Percentiles rank a stretch among this genome's conserved stretches.
Evolutionary conservation across 2,329 filamentous ascomycete genomes (phyloP).

Genomic region (Venturia oleaginea): DNA sequence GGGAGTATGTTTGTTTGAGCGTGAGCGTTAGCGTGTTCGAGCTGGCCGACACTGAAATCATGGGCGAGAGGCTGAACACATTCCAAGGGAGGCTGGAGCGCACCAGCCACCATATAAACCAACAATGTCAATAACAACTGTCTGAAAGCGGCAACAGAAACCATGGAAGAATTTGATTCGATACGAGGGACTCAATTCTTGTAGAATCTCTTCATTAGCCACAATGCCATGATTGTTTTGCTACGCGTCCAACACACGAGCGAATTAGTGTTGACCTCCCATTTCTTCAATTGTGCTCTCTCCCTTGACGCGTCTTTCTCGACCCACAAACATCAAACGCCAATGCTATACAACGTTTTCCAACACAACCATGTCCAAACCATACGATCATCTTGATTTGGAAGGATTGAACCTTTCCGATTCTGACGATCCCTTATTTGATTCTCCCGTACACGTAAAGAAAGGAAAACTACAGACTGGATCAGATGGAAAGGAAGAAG

Average conservation of each 20-base stretch:
- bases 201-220: not conserved
- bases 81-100: not conserved
- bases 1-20: not conserved
- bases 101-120: not conserved
- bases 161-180: not conserved
- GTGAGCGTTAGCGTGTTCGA: not conserved
- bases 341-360: not conserved
- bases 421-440: slow-evolving; percentile 10
- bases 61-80: not conserved
- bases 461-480: not conserved
- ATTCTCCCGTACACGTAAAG: slow-evolving; percentile 9
- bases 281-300: not conserved
- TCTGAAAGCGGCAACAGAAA: not conserved
- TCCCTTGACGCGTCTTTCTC: not conserved
- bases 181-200: not conserved
- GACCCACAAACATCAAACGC: not conserved
- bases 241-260: not conserved
- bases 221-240: not conserved
- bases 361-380: slow-evolving; percentile 8
- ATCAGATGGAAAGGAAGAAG: not conserved
- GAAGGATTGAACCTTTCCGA: slow-evolving; percentile 9
- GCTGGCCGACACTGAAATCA: not conserved
- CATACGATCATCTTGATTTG: slow-evolving; percentile 9
- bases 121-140: not conserved
- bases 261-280: not conserved